Base-by-base conservation (phyloP, 306 rosid species). In the Lupinus albus region DNA sequence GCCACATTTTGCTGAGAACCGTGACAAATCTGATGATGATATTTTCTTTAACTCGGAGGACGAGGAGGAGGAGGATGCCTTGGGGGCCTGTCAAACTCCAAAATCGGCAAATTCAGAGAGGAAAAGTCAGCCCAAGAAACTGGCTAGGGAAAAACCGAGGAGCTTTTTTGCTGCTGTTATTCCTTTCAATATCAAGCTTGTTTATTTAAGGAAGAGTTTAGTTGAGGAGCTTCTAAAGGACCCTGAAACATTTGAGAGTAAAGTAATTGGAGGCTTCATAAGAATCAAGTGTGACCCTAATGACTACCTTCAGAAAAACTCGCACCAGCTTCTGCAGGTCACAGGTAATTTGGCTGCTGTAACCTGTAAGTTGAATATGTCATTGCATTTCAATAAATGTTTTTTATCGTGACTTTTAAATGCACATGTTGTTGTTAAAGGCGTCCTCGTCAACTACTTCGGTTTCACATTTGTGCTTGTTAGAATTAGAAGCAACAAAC, bases 311-410 rank as follows among this genome's bases (percentile, higher is more conserved):
- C 98, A 85, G 87, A 92, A 79, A 66, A 84, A 89, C 67, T 81
- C 95, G 57, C 88, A 89, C 75, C 84, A 71, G 79, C 95, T 92
- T 21, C 83, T 89, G 63, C 97, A 84, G 77, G 87, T 92, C 58
- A 78, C 81, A 67, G 89, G 96, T 89, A 74, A 63, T 62, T 51
- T 62, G 52, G 36, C 56, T 68, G 16, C 49, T 44, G 30, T 73
- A 14, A 16, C 16, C 49, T 44, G 21, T 77, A 20, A 21, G 50
- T 20, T 20, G 30, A n/a, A 47, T 61, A 39, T 55, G 68, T 4
- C 49, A 33, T 68, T 64, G 50, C 59, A 46, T 61, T 61, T 55
- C 32, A 38, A 20, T 58, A 58, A 30, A 57, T 35, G 80, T 54
- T 20, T 65, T 59, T 10, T 59, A 20, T 53, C 30, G 36, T 41